A percentile compares a stretch with the other conserved stretches of the same genome.
Conservation (phyloP, 495 filamentous ascomycete genomes). For the Hypoxylon subgilvum region DNA sequence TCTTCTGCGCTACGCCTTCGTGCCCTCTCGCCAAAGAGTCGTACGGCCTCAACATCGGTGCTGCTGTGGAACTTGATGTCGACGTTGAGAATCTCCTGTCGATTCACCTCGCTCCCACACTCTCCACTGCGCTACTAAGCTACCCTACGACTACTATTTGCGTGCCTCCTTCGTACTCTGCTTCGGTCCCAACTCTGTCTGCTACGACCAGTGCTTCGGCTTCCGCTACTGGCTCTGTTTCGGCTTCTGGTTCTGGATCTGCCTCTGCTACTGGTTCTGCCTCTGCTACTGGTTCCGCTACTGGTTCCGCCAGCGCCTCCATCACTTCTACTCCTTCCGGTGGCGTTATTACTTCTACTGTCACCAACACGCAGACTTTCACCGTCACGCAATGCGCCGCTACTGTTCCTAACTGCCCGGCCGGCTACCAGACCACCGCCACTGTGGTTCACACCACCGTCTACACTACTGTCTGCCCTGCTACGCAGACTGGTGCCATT, state of each 20-base stretch:
- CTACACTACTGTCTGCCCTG: constrained; percentile 45
- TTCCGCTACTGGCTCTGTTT: neutral
- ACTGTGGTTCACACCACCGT: constrained; percentile 39
- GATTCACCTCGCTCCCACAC: constrained; percentile 44
- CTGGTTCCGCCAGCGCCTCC: constrained; percentile 2
- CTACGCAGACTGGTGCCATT: constrained; percentile 34
- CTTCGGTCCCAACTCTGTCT: constrained; percentile 19
- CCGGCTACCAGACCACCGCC: constrained; percentile 40
- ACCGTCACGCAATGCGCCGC: constrained; percentile 44
- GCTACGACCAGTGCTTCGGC: neutral
- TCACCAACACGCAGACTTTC: constrained; percentile 37
- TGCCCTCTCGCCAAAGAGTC: constrained; percentile 43
- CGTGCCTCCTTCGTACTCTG: constrained; percentile 34
- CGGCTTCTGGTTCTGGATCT: constrained; percentile 2
- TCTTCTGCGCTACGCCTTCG: constrained; percentile 40
- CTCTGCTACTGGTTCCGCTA: constrained; percentile 2
- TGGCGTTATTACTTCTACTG: constrained; percentile 34
- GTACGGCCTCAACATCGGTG: constrained; percentile 48
- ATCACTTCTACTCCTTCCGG: constrained; percentile 15
- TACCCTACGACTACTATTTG: constrained; percentile 46
- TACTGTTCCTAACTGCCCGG: constrained; percentile 44
- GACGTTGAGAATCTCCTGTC: constrained; percentile 45
- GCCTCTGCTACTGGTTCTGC: neutral
- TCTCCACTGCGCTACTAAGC: constrained; percentile 47
- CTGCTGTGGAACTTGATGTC: constrained; percentile 46